Percentiles rank a stretch among this genome's conserved stretches.
Conservation (phyloP, 169 alveolate genomes). For the Plasmodium inui region DNA sequence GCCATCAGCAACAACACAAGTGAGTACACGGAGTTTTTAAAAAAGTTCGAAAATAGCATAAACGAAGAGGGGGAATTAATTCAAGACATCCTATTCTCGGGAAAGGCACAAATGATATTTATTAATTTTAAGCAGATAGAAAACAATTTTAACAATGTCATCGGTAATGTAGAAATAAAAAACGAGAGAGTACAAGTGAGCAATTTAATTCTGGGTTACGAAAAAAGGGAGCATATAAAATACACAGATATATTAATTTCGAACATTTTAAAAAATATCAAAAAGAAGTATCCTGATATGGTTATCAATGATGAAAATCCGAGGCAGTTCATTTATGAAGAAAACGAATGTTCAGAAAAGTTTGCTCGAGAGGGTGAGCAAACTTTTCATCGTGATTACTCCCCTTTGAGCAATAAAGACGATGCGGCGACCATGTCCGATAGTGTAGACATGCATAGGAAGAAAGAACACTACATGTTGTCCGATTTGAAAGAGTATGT, state of each 20-base stretch:
- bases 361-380: not conserved
- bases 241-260: slow-evolving; percentile 67
- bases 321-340: slow-evolving; percentile 37
- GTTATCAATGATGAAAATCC: slow-evolving; percentile 74
- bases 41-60: slow-evolving; percentile 71
- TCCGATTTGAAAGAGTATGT: slow-evolving; percentile 56
- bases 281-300: slow-evolving; percentile 66
- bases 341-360: slow-evolving; percentile 7
- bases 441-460: slow-evolving; percentile 10
- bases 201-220: slow-evolving; percentile 57
- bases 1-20: not conserved
- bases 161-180: slow-evolving; percentile 60
- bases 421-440: not conserved
- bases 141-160: slow-evolving; percentile 45
- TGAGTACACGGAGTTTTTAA: slow-evolving; percentile 68
- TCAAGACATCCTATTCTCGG: slow-evolving; percentile 59
- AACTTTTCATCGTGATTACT: not conserved
- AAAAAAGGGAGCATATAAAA: slow-evolving; percentile 64
- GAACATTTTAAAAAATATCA: slow-evolving; percentile 64
- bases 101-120: slow-evolving; percentile 73
- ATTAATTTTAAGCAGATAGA: slow-evolving; percentile 71
- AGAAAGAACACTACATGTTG: slow-evolving; percentile 19
- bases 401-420: not conserved
- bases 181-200: slow-evolving; percentile 65
- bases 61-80: slow-evolving; percentile 70